phyloP scores from a whole-genome alignment of 495 filamentous ascomycete species.

The Xylaria cubensis region DNA sequence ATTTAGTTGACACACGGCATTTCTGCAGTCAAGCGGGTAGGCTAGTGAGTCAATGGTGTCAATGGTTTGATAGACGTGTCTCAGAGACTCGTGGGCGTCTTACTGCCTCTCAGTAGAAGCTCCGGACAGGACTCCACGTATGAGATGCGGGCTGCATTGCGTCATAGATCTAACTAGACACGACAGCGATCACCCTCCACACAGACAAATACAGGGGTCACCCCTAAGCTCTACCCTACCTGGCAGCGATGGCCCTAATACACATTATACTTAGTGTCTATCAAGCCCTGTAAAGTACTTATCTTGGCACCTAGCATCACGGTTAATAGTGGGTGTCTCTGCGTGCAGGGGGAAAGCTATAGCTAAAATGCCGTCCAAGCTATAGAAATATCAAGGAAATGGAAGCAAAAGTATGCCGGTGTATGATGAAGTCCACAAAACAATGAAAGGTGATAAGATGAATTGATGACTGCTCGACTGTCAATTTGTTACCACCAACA shows the following conservation, averaged over 20 bases:
- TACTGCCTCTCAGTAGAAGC: too few relatives aligned
- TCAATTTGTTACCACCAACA: neutral
- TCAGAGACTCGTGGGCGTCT: neutral
- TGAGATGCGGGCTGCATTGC: neutral
- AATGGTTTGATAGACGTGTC: neutral
- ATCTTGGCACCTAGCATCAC: too few relatives aligned
- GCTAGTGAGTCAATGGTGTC: slow-evolving; percentile 1
- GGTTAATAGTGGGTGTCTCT: too few relatives aligned
- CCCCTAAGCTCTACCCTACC: neutral
- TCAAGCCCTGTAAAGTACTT: too few relatives aligned
- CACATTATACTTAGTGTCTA: too few relatives aligned
- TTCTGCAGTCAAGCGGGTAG: neutral
- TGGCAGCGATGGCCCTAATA: too few relatives aligned
- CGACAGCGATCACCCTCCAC: neutral
- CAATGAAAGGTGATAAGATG: neutral
- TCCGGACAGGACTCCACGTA: neutral
- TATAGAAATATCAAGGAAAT: neutral
- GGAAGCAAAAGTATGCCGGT: neutral
- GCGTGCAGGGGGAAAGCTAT: too few relatives aligned
- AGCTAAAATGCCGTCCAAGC: too few relatives aligned
- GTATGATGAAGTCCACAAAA: too few relatives aligned
- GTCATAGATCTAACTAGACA: slow-evolving; percentile 10
- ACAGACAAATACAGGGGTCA: neutral
- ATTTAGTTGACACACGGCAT: neutral
- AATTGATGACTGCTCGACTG: neutral